Base-by-base conservation (phyloP, 805 yeast species). In the Saturnispora bothae region DNA sequence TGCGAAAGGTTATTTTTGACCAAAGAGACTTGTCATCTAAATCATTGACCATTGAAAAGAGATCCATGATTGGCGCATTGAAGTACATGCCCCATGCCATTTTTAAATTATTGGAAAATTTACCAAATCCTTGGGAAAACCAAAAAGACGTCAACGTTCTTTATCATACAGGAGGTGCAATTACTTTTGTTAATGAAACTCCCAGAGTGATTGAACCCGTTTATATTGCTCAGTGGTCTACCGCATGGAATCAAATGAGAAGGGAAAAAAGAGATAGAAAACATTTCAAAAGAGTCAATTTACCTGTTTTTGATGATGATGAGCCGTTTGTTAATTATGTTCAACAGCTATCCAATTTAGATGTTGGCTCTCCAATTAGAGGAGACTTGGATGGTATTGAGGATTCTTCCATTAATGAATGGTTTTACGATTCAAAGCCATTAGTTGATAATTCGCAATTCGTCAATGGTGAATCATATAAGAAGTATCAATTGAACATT, bases 51-150 rank as follows among this genome's bases (percentile, higher is more conserved):
- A 73, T 81, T 10, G 96, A 89, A 51, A 88, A 86, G 53, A 66
- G 89, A 43, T 76, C 95, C 0, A 86, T 83, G 50, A 60, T 94
- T 19, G 96, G 96, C 2, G 88, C 97, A 1, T 65, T 92, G 41
- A 89, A 86, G 59, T 94, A 81, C 61, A 72, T 94, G 78, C 99
- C 99, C 0, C 97, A 89, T 60, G 96, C 98, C 0, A 72, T 86
- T 3, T 59, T 86, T 47, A 92, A 92, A 57, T 68, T 92, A 28
- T 53, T 92, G 28, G 98, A 92, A 51, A 86, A 85, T 52, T 89
- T 92, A 89, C 99, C 99, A 0, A 95, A 86, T 54, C 99, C 99
- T 1, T 92, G 99, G 99, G 97, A 92, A 56, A 72, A 75, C 37
- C 63, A 71, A 2, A 83, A 83, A 44, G 94, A 83, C 31, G 97